Evolutionary conservation across 2,329 filamentous ascomycete genomes (phyloP), one percentile per base, ranked within the genome.

Genomic region (Exophiala sp.): DNA sequence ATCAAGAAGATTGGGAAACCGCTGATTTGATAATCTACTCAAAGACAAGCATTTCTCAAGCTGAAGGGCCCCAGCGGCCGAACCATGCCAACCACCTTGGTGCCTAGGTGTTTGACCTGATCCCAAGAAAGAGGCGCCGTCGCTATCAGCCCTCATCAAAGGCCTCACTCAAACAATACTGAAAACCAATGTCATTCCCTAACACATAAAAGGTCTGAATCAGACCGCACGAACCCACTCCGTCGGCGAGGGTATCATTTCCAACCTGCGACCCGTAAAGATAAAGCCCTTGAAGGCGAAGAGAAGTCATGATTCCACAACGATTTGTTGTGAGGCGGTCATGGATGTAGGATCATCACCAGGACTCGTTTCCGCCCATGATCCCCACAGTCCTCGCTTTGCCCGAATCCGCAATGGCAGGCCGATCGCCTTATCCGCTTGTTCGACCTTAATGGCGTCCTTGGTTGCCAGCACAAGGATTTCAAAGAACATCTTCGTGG

Each of bases 401-500:
- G 86, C 89, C 59, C 88, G 78, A 51, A 98, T 86, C 51, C 84
- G 78, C 63, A 98, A 88, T 11, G 85, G 79, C 2, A 83, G 86
- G 43, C 90, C 90, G 21, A 97, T 78, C 30, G 77, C 64, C 11
- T 78, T 79, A 55, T 83, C 74, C 42, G 79, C 79, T 69, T 98
- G 93, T 66, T 97, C 91, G 21, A 97, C 88, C 70, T 95, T 95
- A 71, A 98, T 86, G 22, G 93, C 93, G 66, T 98, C 93, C 72
- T 98, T 98, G 35, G 93, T 98, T 3, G 91, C 93, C 40, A 98
- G 77, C 2, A 98, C 93, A 19, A 98, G 76, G 47, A 93, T 85
- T 71, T 98, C 93, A 63, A 98, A 98, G 73, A 98, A 98, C 89
- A 98, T 96, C 77, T 96, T 96, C 37, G 93, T 98, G 0, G 93